phyloP scores from a whole-genome alignment of 2,329 filamentous ascomycete genomes.

The Cladorrhinum sp. region DNA sequence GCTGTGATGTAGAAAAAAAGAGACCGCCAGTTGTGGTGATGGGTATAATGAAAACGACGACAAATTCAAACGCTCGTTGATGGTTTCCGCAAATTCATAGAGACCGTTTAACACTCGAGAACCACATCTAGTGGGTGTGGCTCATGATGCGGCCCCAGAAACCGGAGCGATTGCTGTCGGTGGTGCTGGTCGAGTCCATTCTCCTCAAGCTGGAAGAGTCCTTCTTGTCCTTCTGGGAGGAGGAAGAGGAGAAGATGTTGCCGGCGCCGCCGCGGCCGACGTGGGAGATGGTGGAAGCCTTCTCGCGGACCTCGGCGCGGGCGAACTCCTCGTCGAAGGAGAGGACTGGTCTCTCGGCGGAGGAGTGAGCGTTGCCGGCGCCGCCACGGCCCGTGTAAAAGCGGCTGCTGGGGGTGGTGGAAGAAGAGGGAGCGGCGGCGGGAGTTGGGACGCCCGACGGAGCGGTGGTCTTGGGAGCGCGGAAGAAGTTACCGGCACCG shows the following conservation, averaged over 20 bases:
- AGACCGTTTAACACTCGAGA: background rate
- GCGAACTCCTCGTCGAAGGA: slow-evolving; percentile 66
- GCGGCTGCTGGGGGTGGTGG: slow-evolving; percentile 37
- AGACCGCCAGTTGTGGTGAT: background rate
- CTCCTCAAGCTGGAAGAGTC: slow-evolving; percentile 14
- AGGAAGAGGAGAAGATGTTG: slow-evolving; percentile 43
- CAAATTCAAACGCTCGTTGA: background rate
- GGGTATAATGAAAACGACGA: background rate
- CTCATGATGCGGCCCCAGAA: slow-evolving; percentile 43
- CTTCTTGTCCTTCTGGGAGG: slow-evolving; percentile 14
- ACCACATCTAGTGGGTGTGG: slow-evolving; percentile 5
- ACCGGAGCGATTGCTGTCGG: slow-evolving; percentile 26
- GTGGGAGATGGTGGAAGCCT: slow-evolving; percentile 52
- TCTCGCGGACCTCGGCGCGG: slow-evolving; percentile 51
- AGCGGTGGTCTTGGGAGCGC: slow-evolving; percentile 42
- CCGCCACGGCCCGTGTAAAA: slow-evolving; percentile 67
- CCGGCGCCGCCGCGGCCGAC: slow-evolving; percentile 64
- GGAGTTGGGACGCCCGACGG: slow-evolving; percentile 52
- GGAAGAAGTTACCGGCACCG: slow-evolving; percentile 55
- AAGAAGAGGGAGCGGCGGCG: slow-evolving; percentile 38
- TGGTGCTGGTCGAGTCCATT: slow-evolving; percentile 24
- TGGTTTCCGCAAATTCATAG: background rate
- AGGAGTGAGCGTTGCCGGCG: slow-evolving; percentile 59
- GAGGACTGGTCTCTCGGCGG: slow-evolving; percentile 54
- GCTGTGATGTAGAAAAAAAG: slow-evolving; percentile 13